Evolutionary conservation across 1,284 basidiomycete species (phyloP).

Genomic region (Inonotus obliquus): DNA sequence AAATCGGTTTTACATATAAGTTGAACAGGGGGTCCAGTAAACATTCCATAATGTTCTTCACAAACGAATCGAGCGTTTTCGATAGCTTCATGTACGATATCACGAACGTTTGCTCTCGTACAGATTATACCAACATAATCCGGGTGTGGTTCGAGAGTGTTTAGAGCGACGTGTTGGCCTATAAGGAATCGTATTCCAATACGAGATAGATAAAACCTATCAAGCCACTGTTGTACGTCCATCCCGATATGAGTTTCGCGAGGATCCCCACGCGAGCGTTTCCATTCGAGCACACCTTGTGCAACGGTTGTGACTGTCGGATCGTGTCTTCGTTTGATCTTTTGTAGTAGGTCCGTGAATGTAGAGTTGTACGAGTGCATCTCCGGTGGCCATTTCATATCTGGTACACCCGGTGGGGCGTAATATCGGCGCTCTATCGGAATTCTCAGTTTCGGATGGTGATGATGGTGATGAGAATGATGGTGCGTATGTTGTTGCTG

Average conservation of each 20-base stretch:
- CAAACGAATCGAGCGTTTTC: slow-evolving; percentile 98
- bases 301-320: slow-evolving; percentile 97
- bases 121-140: slow-evolving; percentile 99
- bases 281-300: slow-evolving; percentile 84
- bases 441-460: slow-evolving; percentile 49
- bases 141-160: slow-evolving; percentile 82
- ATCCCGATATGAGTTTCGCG: slow-evolving; percentile 60
- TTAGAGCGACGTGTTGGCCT: slow-evolving; percentile 91
- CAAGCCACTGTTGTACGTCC: slow-evolving; percentile 93
- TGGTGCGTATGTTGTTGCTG: too few relatives aligned
- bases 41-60: slow-evolving; percentile 96
- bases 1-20: slow-evolving; percentile 90
- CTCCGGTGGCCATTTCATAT: slow-evolving; percentile 85
- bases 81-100: slow-evolving; percentile 97
- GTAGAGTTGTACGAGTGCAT: slow-evolving; percentile 90
- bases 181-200: slow-evolving; percentile 97
- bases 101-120: slow-evolving; percentile 90
- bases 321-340: slow-evolving; percentile 94
- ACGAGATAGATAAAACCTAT: slow-evolving; percentile 95
- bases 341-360: slow-evolving; percentile 85
- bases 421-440: slow-evolving; percentile 85
- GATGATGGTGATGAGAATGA: too few relatives aligned
- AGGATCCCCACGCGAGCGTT: slow-evolving; percentile 49
- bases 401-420: slow-evolving; percentile 52
- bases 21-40: slow-evolving; percentile 95